Evolutionary conservation across 768 basidiomycete genomes (phyloP).

Genomic region (Lyophyllum shimeji): DNA sequence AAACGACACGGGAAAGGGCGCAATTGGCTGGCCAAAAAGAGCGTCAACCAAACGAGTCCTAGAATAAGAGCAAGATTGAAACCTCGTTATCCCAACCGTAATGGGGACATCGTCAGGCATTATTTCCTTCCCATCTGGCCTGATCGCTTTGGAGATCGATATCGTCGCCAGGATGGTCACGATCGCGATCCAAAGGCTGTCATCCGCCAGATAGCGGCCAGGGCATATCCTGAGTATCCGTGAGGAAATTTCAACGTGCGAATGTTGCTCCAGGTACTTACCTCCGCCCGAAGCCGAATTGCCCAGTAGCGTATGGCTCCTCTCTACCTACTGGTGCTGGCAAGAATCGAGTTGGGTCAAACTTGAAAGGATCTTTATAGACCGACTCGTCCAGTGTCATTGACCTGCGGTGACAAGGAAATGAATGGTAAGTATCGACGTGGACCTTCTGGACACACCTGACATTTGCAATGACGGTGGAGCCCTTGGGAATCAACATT

Average conservation of each 20-base stretch:
- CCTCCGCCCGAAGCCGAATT: constrained; percentile 1
- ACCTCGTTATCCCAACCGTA: not conserved
- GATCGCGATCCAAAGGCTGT: constrained; percentile 3
- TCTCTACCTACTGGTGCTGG: not conserved
- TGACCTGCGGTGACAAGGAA: not conserved
- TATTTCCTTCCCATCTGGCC: constrained; percentile 3
- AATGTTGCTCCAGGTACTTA: not conserved
- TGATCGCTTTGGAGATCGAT: constrained; percentile 2
- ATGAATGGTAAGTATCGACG: not conserved
- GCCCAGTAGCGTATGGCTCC: not conserved
- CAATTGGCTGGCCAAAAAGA: not conserved
- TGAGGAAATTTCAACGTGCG: not conserved
- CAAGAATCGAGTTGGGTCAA: constrained; percentile 1
- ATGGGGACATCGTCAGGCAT: not conserved
- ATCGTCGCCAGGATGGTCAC: not conserved
- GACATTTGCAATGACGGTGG: not conserved
- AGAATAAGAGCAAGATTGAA: not conserved
- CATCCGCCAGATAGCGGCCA: not conserved
- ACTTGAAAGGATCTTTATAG: not conserved
- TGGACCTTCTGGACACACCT: not conserved
- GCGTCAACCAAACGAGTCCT: not conserved
- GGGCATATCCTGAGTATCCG: not conserved
- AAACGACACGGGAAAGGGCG: not conserved
- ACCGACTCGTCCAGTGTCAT: not conserved
- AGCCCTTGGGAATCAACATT: constrained; percentile 11